phyloP scores from a whole-genome alignment of 2,329 filamentous ascomycete species.

The Claviceps sorghi region DNA sequence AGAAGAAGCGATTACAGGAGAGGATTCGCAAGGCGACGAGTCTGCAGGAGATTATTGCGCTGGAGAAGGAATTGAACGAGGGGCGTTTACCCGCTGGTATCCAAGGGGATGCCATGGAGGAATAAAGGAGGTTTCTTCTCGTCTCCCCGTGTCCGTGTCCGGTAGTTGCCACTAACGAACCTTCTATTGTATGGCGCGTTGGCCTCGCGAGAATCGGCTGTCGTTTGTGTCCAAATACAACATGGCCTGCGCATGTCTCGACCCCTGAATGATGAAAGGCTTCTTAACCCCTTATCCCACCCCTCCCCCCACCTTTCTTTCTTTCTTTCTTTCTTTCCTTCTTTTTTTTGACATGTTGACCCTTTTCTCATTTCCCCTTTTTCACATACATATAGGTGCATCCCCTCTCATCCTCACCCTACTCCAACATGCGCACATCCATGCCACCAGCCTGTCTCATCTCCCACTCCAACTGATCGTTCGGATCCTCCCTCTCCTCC shows the following conservation, averaged over 20 bases:
- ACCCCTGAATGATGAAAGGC: no score
- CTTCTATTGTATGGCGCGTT: neutral
- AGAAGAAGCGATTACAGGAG: constrained; percentile 73
- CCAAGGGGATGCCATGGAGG: constrained; percentile 44
- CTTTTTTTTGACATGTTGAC: no score
- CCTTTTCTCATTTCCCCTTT: no score
- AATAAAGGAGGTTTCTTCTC: constrained; percentile 22
- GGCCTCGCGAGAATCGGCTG: no score
- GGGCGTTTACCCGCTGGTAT: constrained; percentile 65
- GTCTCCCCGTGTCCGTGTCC: neutral
- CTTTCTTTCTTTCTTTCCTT: no score
- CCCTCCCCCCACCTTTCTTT: no score
- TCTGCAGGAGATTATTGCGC: constrained; percentile 71
- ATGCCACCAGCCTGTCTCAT: neutral
- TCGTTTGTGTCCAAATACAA: no score
- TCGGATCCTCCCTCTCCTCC: constrained; percentile 28
- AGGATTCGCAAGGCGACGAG: constrained; percentile 81
- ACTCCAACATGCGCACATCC: neutral
- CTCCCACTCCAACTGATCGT: constrained; percentile 14
- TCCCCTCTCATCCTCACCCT: neutral
- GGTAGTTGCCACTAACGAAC: no score
- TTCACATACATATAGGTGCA: neutral
- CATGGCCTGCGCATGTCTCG: no score
- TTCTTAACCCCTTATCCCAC: no score
- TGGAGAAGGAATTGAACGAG: constrained; percentile 88